phyloP scores from a whole-genome alignment of 441 rosid species.

The Eutrema salsugineum region DNA sequence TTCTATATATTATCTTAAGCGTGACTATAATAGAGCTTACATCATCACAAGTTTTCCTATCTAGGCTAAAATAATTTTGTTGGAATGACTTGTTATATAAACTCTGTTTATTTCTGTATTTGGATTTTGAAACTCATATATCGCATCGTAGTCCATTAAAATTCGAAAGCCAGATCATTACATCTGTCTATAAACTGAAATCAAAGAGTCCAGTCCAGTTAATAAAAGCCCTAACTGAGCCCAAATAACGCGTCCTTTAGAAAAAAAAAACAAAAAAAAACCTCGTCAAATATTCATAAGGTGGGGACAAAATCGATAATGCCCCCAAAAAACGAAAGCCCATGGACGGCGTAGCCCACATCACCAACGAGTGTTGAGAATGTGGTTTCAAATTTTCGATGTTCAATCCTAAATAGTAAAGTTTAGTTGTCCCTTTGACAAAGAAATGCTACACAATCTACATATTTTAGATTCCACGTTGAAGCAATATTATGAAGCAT shows the following conservation, averaged over 20 bases:
- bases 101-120: background rate
- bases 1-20: background rate
- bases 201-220: background rate
- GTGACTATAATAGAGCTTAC: background rate
- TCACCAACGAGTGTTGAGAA: background rate
- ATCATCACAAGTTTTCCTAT: background rate
- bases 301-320: background rate
- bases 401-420: background rate
- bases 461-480: background rate
- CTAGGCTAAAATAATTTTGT: background rate
- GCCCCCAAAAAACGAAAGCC: background rate
- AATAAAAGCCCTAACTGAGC: background rate
- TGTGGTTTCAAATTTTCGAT: slow-evolving; percentile 13
- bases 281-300: background rate
- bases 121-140: background rate
- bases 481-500: background rate
- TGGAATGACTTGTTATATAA: background rate
- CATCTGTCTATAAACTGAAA: background rate
- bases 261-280: background rate
- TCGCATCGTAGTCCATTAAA: background rate
- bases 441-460: background rate
- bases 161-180: background rate
- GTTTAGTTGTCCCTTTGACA: slow-evolving; percentile 13
- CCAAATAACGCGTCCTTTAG: background rate
- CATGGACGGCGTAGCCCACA: background rate